These are phyloP conservation scores for Pulveroboletus sp. DNA, from an alignment of 768 basidiomycete species.

Conservation along the genomic window DNA sequence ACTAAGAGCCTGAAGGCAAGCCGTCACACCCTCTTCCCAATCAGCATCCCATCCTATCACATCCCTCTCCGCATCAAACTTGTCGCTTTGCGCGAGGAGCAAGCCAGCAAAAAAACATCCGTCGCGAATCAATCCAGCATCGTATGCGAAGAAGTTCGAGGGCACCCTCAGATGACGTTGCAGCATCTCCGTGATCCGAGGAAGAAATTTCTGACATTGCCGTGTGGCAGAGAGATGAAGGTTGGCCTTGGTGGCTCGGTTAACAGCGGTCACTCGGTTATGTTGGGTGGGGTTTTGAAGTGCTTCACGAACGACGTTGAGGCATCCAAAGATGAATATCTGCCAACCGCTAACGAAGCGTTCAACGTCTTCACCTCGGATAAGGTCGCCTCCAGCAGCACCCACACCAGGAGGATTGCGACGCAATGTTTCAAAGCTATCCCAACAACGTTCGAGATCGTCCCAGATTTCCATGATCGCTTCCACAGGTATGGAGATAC, in stretches of 20 bases:
- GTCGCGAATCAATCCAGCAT: constrained; percentile 80
- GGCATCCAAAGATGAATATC: constrained; percentile 88
- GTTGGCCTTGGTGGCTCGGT: constrained; percentile 42
- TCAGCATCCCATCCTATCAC: constrained; percentile 24
- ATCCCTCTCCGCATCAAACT: constrained; percentile 23
- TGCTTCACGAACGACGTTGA: constrained; percentile 83
- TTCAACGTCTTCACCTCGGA: constrained; percentile 50
- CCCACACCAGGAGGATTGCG: constrained; percentile 41
- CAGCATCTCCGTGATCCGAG: constrained; percentile 47
- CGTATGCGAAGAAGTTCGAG: constrained; percentile 69
- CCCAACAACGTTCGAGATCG: constrained; percentile 75
- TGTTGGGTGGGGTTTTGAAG: constrained; percentile 47
- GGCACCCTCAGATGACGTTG: constrained; percentile 43
- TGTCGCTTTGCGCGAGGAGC: constrained; percentile 58
- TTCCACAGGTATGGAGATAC: constrained; percentile 52
- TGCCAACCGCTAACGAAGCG: constrained; percentile 84
- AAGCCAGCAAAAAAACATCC: constrained; percentile 87
- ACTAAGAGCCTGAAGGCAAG: constrained; percentile 70
- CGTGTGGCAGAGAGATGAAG: constrained; percentile 47
- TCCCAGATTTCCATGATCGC: constrained; percentile 81
- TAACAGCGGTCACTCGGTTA: constrained; percentile 38
- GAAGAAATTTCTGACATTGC: constrained; percentile 45
- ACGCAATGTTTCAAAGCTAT: constrained; percentile 69
- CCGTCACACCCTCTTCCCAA: constrained; percentile 31
- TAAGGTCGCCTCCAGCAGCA: constrained; percentile 27